Base-by-base conservation (phyloP, 164 flowering plant genomes). In the Tetrastigma voinierianum region DNA sequence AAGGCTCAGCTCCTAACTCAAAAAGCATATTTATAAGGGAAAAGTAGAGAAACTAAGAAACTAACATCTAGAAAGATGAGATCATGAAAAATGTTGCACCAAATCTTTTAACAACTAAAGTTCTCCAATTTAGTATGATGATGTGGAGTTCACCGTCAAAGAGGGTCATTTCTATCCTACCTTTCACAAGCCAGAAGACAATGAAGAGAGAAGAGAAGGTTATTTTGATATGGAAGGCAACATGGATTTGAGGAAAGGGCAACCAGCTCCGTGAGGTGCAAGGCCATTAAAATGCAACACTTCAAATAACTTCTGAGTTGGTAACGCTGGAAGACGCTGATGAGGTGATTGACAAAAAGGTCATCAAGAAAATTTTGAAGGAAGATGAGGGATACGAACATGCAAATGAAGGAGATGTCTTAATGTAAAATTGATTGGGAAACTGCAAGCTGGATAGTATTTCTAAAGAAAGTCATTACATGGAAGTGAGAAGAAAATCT, bases 191-290 rank as follows among this genome's bases (percentile, higher is more conserved):
- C 92, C 99, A 64, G 91, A 92, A 88, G 65, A 90, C 96, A 8
- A 95, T 95, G 99, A 95, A 95, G 80, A 92, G 86, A 72, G 94
- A 94, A 47, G 99, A 95, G 69, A 90, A 83, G 64, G 96, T 87
- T 19, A 67, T 86, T 25, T 69, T 92, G 1, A 82, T 86, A 2
- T 97, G 89, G 54, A 95, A 92, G 73, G 62, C 96, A 90, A 82
- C 92, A 94, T 86, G 98, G 87, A 19, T 94, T 91, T 79, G 98
- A 93, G 49, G 96, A 89, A 70, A 83, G 81, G 51, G 97, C 82
- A 81, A 72, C 73, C 83, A 19, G 93, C 86, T 0, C 59, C 80
- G 46, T 88, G 80, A 68, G 84, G 72, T 72, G 83, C 83, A 9
- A 83, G 90, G 11, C 99, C 99, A 17, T 89, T 97, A 97, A 2